phyloP scores from a whole-genome alignment of 768 basidiomycete species.

The Termitomyces sp. region DNA sequence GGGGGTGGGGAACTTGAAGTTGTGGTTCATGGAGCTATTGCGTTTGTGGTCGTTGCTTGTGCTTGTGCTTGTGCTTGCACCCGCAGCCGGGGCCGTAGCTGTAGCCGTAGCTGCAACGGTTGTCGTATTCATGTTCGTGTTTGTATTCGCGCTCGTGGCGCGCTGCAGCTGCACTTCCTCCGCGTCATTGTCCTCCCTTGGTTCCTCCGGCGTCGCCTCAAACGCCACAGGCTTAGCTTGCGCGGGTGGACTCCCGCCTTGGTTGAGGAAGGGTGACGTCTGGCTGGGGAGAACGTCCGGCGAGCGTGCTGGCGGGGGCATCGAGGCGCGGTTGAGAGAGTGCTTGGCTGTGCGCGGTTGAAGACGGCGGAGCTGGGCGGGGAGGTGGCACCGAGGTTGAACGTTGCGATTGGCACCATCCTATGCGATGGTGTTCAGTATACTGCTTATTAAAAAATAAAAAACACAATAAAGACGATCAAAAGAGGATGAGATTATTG shows the following conservation, averaged over 20 bases:
- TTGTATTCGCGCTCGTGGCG: neutral
- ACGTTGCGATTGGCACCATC: constrained; percentile 82
- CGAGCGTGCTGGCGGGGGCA: constrained; percentile 53
- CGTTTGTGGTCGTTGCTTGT: too few relatives aligned
- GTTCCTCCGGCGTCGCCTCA: constrained; percentile 50
- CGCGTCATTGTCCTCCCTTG: constrained; percentile 28
- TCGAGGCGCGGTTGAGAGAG: constrained; percentile 54
- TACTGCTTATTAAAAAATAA: neutral
- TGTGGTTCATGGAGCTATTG: too few relatives aligned
- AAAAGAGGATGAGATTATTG: too few relatives aligned
- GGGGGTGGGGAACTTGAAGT: constrained; percentile 46
- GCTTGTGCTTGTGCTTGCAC: neutral
- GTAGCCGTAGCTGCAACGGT: neutral
- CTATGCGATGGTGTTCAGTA: constrained; percentile 27
- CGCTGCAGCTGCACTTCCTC: constrained; percentile 21
- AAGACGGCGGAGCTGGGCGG: constrained; percentile 35
- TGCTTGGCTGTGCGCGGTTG: constrained; percentile 47
- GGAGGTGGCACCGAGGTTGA: constrained; percentile 68
- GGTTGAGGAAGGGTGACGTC: constrained; percentile 35
- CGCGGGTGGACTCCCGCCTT: constrained; percentile 23
- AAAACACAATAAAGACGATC: too few relatives aligned
- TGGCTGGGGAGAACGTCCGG: constrained; percentile 35
- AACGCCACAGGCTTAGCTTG: constrained; percentile 24
- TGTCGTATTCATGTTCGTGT: neutral
- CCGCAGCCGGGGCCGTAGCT: neutral